These are phyloP conservation scores for Penicillium janthinellum DNA, from an alignment of 2,329 filamentous ascomycete genomes.

Conservation along the genomic window DNA sequence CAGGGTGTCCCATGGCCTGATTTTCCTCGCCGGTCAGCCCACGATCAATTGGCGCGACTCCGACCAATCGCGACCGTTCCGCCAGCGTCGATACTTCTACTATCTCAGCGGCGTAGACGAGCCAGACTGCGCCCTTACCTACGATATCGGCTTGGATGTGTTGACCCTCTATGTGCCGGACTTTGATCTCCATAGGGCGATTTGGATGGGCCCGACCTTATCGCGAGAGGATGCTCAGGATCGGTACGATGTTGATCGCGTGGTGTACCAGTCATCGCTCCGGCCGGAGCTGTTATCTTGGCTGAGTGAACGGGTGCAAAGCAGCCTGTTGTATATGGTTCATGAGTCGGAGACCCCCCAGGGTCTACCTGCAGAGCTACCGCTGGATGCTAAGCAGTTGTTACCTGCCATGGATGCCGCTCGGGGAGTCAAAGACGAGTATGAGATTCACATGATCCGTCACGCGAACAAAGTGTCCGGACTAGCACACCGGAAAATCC, in stretches of 20 bases:
- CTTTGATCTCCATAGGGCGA: slow-evolving; percentile 56
- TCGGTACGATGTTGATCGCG: slow-evolving; percentile 70
- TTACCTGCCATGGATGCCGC: slow-evolving; percentile 64
- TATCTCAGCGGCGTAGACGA: slow-evolving; percentile 60
- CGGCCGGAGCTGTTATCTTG: slow-evolving; percentile 52
- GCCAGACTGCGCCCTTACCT: slow-evolving; percentile 58
- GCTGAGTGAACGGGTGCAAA: slow-evolving; percentile 28
- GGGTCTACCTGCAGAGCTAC: slow-evolving; percentile 20
- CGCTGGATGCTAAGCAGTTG: slow-evolving; percentile 34
- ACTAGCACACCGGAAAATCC: slow-evolving; percentile 65
- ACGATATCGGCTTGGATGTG: slow-evolving; percentile 60
- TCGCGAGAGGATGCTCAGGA: slow-evolving; percentile 59
- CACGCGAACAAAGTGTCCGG: slow-evolving; percentile 71
- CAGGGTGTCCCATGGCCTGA: slow-evolving; percentile 50
- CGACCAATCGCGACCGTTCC: slow-evolving; percentile 59
- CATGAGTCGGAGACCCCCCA: slow-evolving; percentile 40
- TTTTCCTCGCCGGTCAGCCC: slow-evolving; percentile 58
- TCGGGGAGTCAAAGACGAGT: slow-evolving; percentile 72
- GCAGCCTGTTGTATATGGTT: slow-evolving; percentile 40
- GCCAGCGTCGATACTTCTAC: slow-evolving; percentile 64
- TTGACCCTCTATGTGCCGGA: slow-evolving; percentile 75
- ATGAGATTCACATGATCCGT: slow-evolving; percentile 71
- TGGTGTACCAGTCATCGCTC: slow-evolving; percentile 59
- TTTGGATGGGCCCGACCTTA: slow-evolving; percentile 48
- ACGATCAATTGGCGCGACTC: slow-evolving; percentile 58